Evolutionary conservation across 2,329 filamentous ascomycete genomes (phyloP), one percentile per base, ranked within the genome.

Genomic region (Hypoxylon sp.): DNA sequence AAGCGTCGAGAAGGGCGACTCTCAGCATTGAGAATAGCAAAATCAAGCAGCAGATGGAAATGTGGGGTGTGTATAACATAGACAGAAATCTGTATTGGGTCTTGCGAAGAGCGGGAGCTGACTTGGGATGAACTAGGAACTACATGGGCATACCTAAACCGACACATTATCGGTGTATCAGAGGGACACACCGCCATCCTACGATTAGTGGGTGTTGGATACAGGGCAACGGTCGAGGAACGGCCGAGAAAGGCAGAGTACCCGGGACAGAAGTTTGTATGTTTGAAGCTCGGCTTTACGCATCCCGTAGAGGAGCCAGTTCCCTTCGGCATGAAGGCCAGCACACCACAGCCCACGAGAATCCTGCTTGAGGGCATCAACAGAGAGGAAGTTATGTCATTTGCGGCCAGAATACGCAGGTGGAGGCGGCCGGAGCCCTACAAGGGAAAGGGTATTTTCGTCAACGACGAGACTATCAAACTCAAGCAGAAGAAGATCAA

Each of bases 371-470:
- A 99, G 83, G 94, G 96, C 7, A 87, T 91, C 58, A 89, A 98
- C 79, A 94, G 94, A 79, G 91, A 97, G 81, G 87, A 91, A 54
- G 90, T 99, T 71, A 96, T 94, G 87, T 90, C 92, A 65, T 98
- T 98, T 81, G 96, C 96, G 17, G 96, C 96, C 0, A 85, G 91
- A 75, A 97, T 99, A 74, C 87, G 94, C 75, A 88, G 85, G 81
- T 98, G 95, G 95, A 91, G 96, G 79, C 88, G 88, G 72, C 96
- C 96, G 31, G 96, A 99, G 84, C 96, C 96, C 72, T 99, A 99
- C 83, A 99, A 99, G 89, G 96, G 96, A 74, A 98, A 99, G 89
- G 96, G 96, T 76, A 97, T 99, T 75, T 99, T 98, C 80, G 91
- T 99, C 76, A 97, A 98, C 78, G 94, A 95, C 71, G 94, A 99